These are phyloP conservation scores for Wickerhamiella slavikovae DNA, from an alignment of 805 yeast genomes.

Conservation along the genomic window DNA sequence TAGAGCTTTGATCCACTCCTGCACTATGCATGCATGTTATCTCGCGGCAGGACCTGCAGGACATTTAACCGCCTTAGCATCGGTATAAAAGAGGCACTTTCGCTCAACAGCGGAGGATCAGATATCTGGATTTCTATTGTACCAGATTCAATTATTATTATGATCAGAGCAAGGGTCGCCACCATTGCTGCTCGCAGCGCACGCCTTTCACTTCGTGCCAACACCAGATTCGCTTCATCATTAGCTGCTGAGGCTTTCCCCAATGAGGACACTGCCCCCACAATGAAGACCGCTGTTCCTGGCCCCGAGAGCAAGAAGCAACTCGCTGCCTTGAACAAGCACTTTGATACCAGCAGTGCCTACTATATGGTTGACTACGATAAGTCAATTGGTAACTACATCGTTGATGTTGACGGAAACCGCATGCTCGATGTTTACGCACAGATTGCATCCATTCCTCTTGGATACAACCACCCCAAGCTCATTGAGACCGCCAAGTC, in stretches of 20 bases:
- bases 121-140: too few species aligned
- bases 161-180: too few species aligned
- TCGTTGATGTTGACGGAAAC: constrained; percentile 68
- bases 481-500: constrained; percentile 47
- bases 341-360: constrained; percentile 52
- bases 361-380: constrained; percentile 60
- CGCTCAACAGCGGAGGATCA: too few species aligned
- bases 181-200: background rate
- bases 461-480: constrained; percentile 73
- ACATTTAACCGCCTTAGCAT: too few species aligned
- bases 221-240: constrained; percentile 5
- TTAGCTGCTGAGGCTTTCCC: constrained; percentile 31
- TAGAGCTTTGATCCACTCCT: too few species aligned
- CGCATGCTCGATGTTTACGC: constrained; percentile 52
- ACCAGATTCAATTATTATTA: too few species aligned
- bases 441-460: constrained; percentile 68
- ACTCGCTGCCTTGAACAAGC: constrained; percentile 32
- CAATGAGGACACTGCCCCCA: constrained; percentile 57
- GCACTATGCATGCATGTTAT: too few species aligned
- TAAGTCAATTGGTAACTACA: constrained; percentile 59
- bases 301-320: constrained; percentile 48
- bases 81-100: too few species aligned
- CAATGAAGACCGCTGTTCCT: constrained; percentile 43
- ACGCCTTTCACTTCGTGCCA: too few species aligned
- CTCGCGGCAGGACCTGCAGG: too few species aligned